Base-by-base conservation (phyloP, 1,284 basidiomycete species). In the Puccinia hordei region DNA sequence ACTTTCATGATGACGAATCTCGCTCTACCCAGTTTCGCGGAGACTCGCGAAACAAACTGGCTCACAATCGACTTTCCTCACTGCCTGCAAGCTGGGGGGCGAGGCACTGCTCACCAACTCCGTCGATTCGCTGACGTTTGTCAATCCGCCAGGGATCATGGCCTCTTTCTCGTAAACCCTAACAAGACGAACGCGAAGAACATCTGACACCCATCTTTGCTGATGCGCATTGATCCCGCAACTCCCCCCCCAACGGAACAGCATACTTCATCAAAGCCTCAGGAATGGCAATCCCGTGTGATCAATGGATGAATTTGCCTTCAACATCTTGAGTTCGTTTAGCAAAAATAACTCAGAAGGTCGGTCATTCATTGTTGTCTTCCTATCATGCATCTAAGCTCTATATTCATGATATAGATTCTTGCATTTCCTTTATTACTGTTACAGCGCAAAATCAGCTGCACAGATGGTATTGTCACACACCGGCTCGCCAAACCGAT, bases 1-100 rank as follows among this genome's bases (percentile, higher is more conserved):
- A 94, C 86, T 98, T 98, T 85, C 96, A 98, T 85, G 96, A 98
- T 84, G 95, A 98, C 83, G 95, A 97, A 85, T 94, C 93, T 0
- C 90, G 89, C 44, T 94, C 93, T 3, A 86, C 85, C 27, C 82
- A 85, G 22, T 82, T 84, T 68, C 83, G 84, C 75, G 82, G 82
- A 53, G 83, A 84, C 80, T 35, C 76, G 82, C 19, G 81, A 81
- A 19, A 79, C 68, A n/a, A 82, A 17, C 57, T 83, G 30, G 78
- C 81, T 33, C 81, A 75, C 1, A 73, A 73, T 27, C 82, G 81
- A 63, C 82, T 78, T 5, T 83, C 84, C 35, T 81, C 83, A 19
- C 71, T 81, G 19, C 82, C 82, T 19, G 53, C 82, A 30, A 80
- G 82, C 0, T 93, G 92, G 92, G 92, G 92, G 92, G 92, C n/a